Base-by-base conservation (phyloP, 495 filamentous ascomycete species). In the Saxophila tyrrhenica region DNA sequence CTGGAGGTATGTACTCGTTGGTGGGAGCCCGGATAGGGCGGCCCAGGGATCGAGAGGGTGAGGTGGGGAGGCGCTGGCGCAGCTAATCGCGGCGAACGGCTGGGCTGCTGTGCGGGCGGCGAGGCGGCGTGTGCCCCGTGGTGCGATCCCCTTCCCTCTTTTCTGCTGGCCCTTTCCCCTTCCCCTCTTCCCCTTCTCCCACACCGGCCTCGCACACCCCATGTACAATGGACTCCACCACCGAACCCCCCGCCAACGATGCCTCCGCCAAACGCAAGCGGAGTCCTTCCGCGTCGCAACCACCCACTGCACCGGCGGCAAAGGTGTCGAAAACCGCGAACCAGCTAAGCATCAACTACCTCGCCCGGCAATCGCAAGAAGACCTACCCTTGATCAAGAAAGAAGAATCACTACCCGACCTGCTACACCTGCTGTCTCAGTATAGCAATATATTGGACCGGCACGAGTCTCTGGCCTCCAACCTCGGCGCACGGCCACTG, bases 381-480 rank as follows among this genome's bases (percentile, higher is more conserved):
- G 78, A 80, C 59, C 73, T 85, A 1, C 79, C 81, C 24, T 73
- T 84, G 39, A 74, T 84, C 55, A 75, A 76, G 38, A 65, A 69
- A 51, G 75, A 82, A 22, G 80, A 83, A 59, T 74, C 68, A 35
- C 75, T 85, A 57, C 77, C 81, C 39, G 72, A 73, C 52, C 77
- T 84, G 45, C 71, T 91, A 24, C 69, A 75, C 35, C 73, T 89
- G 54, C 79, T 94, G 59, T 75, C 76, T 61, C 81, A 89, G 61
- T 94, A 92, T 65, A 85, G 87, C 57, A 87, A 83, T 43, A 85
- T 94, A 19, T 73, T 94, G 20, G 83, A 87, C 55, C 80, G 87
- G 32, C 84, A 90, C 64, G 88, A 94, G 69, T 88, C 84, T 61
- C 80, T 94, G 51, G 87, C 88, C 42, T 80, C 82, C 48, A 92